Conservation (phyloP, 805 yeast genomes). For the Diddensiella transvaalensis region DNA sequence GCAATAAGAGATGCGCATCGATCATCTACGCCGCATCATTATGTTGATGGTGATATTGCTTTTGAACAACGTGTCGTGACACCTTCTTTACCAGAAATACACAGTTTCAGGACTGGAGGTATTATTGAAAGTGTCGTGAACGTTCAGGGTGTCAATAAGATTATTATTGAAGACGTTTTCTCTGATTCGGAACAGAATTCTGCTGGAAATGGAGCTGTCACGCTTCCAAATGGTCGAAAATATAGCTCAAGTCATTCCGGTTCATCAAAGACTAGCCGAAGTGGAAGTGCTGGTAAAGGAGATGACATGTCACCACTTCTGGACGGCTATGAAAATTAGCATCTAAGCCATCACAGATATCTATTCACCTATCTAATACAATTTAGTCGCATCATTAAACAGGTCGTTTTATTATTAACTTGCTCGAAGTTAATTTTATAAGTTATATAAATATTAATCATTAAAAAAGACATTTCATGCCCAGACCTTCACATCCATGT, state of each 20-base stretch:
- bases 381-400: too few species aligned
- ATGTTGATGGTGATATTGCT: constrained; percentile 8
- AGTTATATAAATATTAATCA: too few species aligned
- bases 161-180: constrained; percentile 62
- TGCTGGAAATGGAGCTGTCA: not conserved
- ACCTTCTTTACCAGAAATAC: constrained; percentile 23
- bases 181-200: constrained; percentile 5
- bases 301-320: not conserved
- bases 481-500: constrained; percentile 56
- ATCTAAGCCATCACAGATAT: too few species aligned
- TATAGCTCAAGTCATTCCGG: not conserved
- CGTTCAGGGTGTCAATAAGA: constrained; percentile 79
- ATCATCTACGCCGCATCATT: constrained; percentile 5
- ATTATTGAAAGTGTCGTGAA: constrained; percentile 80
- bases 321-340: not conserved
- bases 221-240: not conserved
- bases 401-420: too few species aligned
- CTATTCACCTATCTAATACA: too few species aligned
- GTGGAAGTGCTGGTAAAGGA: constrained; percentile 2
- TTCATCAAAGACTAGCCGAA: not conserved
- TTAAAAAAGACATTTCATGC: constrained; percentile 23
- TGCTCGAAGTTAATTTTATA: too few species aligned
- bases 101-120: constrained; percentile 46
- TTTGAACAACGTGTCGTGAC: constrained; percentile 2
- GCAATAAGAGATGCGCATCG: constrained; percentile 22